Base-by-base conservation (phyloP, 345 rosid genomes). In the Noccaea bulbosa region DNA sequence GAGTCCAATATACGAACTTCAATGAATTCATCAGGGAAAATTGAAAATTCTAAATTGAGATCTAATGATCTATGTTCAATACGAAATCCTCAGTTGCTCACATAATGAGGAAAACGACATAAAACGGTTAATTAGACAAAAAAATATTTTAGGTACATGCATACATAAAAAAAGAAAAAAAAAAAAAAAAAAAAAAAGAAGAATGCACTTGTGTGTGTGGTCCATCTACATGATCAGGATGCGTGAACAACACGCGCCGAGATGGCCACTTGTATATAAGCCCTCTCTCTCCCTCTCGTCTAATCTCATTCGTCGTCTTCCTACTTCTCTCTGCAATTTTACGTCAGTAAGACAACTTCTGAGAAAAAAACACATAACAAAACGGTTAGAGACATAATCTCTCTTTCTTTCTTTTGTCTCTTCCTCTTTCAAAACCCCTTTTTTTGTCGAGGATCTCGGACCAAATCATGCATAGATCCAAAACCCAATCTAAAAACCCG, bases 401-500 rank as follows among this genome's bases (percentile, higher is more conserved):
- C 52, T 68, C 22, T 27, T 27, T 45, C 56, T 59, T 16, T 67
- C 47, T 67, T 60, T 75, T 75, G 66, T 69, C 75, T 62, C 62
- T 47, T 75, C 74, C 61, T 56, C 60, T 51, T 56, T 32, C 10
- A 27, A 60, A 43, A 45, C 32, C 11, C 17, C 16, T 8, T 17
- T 27, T 43, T 17, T 66, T 14, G 44, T 54, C 57, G 12, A 67
- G 9, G 38, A 46, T 17, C 33, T 55, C 48, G 12, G n/a, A 40
- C 9, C 39, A 52, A 63, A 70, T 11, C 67, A 76, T 76, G 79
- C 71, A 70, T 64, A 70, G 51, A 70, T 76, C 79, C 79, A 69
- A 75, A 69, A 34, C 55, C 8, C 55, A 56, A 56, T 46, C 65
- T 0, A 70, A 60, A 20, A 82, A 67, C 87, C 96, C 96, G 38